Conservation (phyloP, 1,284 basidiomycete genomes). For the Schizopora paradoxa region DNA sequence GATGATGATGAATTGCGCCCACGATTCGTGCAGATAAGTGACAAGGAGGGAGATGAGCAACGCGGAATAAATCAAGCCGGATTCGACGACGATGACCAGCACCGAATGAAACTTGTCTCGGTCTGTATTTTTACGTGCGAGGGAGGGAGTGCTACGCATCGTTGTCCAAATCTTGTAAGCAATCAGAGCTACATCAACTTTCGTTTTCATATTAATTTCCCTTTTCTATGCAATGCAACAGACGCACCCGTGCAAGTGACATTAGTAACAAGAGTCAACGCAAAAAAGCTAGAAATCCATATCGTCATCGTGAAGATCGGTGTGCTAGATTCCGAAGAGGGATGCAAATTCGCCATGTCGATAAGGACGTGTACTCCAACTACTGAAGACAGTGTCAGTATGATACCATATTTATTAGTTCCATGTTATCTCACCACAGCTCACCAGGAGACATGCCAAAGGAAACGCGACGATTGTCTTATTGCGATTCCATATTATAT, state of each 20-base stretch:
- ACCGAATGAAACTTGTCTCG: conserved; percentile 30
- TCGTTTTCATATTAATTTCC: too few species aligned
- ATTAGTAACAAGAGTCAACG: conserved; percentile 33
- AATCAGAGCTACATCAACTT: too few species aligned
- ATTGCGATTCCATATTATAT: neutral
- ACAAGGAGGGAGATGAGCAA: conserved; percentile 16
- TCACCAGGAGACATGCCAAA: neutral
- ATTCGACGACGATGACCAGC: conserved; percentile 22
- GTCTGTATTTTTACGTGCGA: conserved; percentile 21
- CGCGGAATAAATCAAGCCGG: conserved; percentile 18
- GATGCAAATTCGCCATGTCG: too few species aligned
- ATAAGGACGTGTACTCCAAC: neutral
- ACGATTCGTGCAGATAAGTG: conserved; percentile 13
- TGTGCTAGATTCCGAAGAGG: too few species aligned
- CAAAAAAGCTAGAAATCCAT: conserved; percentile 36
- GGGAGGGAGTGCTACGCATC: conserved; percentile 21
- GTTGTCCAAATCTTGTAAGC: conserved; percentile 33
- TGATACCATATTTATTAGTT: neutral
- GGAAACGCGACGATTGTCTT: neutral
- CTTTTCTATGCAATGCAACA: too few species aligned
- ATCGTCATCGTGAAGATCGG: neutral
- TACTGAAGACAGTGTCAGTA: neutral
- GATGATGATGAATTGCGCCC: conserved; percentile 15
- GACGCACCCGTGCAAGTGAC: conserved; percentile 32
- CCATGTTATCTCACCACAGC: neutral